Evolutionary conservation across 225 moss, liverwort and hornwort genomes (phyloP).

Genomic region (Pleurozium schreberi): DNA sequence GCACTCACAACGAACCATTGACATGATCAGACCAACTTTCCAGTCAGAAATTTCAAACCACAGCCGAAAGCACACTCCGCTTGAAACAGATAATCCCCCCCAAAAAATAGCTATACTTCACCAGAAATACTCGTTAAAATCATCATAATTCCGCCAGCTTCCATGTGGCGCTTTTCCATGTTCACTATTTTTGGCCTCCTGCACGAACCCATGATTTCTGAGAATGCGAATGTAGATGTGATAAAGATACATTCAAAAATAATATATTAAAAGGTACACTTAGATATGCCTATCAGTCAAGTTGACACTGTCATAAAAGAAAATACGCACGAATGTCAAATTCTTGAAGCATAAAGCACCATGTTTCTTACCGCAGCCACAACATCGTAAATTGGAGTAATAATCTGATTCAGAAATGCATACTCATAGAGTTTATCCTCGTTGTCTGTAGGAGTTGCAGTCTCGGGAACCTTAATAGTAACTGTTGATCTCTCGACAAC

Average conservation of each 20-base stretch:
- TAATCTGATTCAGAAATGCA: constrained; percentile 72
- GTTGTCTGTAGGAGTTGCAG: constrained; percentile 2
- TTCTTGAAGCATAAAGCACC: not conserved
- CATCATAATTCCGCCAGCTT: constrained; percentile 96
- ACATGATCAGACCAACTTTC: not conserved
- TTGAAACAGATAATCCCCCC: not conserved
- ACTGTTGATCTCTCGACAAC: constrained; percentile 36
- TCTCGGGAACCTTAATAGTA: constrained; percentile 21
- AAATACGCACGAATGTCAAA: not conserved
- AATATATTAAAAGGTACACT: not conserved
- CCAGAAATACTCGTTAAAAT: constrained; percentile 99
- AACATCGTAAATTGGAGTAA: constrained; percentile 65
- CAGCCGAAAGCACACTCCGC: not conserved
- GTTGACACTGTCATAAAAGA: not conserved
- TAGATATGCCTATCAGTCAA: not conserved
- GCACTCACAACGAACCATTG: constrained; percentile 4
- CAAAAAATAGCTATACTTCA: not conserved
- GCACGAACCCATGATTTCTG: constrained; percentile 1
- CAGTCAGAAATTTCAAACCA: not conserved
- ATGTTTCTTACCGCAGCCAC: constrained; percentile 57
- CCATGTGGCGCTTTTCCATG: constrained; percentile 76
- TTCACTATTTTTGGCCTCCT: constrained; percentile 68
- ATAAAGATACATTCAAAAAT: not conserved
- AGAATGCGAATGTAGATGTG: not conserved
- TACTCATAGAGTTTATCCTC: constrained; percentile 42